Evolutionary conservation across 208 protist genomes (phyloP).

Genomic region (Porcisia deanei): DNA sequence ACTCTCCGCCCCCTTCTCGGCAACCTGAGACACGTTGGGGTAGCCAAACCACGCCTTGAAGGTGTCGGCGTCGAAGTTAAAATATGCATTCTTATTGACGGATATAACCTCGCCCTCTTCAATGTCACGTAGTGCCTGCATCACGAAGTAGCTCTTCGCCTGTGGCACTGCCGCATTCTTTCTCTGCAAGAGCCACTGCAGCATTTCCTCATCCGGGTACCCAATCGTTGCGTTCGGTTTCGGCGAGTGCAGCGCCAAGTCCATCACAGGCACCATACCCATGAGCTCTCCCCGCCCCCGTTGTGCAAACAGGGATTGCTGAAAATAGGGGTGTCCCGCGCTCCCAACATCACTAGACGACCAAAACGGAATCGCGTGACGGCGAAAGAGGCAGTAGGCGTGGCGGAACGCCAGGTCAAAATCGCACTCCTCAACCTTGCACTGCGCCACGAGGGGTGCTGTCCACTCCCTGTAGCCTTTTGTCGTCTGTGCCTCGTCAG

Average conservation of each 20-base stretch:
- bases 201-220: constrained; percentile 85
- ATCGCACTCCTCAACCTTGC: constrained; percentile 51
- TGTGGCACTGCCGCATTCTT: constrained; percentile 52
- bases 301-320: constrained; percentile 54
- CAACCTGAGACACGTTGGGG: constrained; percentile 64
- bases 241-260: constrained; percentile 81
- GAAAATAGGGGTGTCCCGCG: constrained; percentile 80
- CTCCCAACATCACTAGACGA: constrained; percentile 44
- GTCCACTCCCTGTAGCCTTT: constrained; percentile 65
- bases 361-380: constrained; percentile 88
- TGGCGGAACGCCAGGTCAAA: constrained; percentile 77
- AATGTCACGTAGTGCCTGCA: constrained; percentile 90
- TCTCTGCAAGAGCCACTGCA: constrained; percentile 79
- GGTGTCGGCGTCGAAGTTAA: constrained; percentile 86
- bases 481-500: constrained; percentile 68
- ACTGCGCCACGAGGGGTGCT: constrained; percentile 51
- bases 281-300: constrained; percentile 59
- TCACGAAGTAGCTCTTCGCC: constrained; percentile 82
- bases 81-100: constrained; percentile 87
- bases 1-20: constrained; percentile 13
- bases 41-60: constrained; percentile 91
- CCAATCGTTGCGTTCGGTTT: constrained; percentile 83
- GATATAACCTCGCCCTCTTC: constrained; percentile 70
- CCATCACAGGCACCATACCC: constrained; percentile 86
- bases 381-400: constrained; percentile 87